Evolutionary conservation across 148 eudicot species (phyloP).

Genomic region (Arbutus unedo): DNA sequence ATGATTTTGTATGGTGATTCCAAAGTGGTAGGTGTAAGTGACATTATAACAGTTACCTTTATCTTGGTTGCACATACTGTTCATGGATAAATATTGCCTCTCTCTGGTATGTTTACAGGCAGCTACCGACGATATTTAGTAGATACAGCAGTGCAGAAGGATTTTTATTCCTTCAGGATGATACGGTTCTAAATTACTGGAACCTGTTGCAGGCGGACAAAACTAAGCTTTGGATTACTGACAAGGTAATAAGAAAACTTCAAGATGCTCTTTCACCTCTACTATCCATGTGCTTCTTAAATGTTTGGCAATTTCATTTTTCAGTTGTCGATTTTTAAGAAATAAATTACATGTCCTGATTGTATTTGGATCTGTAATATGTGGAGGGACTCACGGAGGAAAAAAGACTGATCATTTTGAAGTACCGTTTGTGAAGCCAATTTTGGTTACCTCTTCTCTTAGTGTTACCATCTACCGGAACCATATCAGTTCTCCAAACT

Average conservation of each 20-base stretch:
- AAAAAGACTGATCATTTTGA: neutral
- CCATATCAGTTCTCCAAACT: too few relatives aligned
- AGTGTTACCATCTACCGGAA: too few relatives aligned
- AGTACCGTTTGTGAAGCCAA: too few relatives aligned
- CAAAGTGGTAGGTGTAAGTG: constrained; percentile 7
- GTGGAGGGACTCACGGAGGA: neutral
- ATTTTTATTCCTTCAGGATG: constrained; percentile 82
- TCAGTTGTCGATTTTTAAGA: neutral
- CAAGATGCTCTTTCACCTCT: neutral
- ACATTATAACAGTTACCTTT: constrained; percentile 7
- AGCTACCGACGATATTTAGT: constrained; percentile 60
- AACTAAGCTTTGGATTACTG: constrained; percentile 88
- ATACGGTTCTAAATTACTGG: constrained; percentile 96
- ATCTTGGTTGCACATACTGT: neutral
- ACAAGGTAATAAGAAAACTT: constrained; percentile 62
- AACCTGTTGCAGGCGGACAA: constrained; percentile 86
- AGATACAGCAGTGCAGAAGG: constrained; percentile 91
- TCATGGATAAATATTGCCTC: constrained; percentile 5
- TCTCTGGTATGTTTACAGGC: constrained; percentile 47
- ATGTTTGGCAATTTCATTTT: neutral
- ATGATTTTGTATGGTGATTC: constrained; percentile 6
- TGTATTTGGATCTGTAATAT: neutral
- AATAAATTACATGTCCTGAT: too few relatives aligned
- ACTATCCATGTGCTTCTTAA: neutral
- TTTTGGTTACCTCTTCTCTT: too few relatives aligned